Conservation (phyloP, 495 filamentous ascomycete genomes). For the Clavariopsis aquatica region DNA sequence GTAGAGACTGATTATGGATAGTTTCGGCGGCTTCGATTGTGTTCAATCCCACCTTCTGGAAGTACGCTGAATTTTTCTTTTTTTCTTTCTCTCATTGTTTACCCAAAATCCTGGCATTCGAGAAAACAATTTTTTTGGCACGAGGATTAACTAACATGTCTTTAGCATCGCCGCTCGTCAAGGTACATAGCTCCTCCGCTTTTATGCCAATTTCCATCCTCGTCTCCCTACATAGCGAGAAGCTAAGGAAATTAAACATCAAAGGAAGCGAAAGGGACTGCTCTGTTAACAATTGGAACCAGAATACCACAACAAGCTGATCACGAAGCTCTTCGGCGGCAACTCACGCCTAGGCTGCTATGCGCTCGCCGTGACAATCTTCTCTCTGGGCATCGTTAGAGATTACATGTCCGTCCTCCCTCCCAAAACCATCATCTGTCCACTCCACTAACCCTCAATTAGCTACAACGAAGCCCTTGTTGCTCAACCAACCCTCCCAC, state of each 20-base stretch:
- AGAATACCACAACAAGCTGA: slow-evolving; percentile 89
- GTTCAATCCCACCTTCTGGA: slow-evolving; percentile 81
- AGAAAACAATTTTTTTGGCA: no score
- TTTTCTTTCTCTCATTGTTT: background rate
- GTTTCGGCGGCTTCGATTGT: slow-evolving; percentile 67
- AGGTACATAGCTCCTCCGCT: slow-evolving; percentile 52
- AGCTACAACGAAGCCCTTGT: slow-evolving; percentile 71
- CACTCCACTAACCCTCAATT: slow-evolving; percentile 4
- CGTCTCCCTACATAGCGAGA: background rate
- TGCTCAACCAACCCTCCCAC: slow-evolving; percentile 73
- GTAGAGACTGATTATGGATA: slow-evolving; percentile 36
- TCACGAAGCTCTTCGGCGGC: slow-evolving; percentile 83
- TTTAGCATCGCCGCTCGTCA: slow-evolving; percentile 64
- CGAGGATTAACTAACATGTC: slow-evolving; percentile 7
- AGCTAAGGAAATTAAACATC: no score
- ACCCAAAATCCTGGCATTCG: no score
- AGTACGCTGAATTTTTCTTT: slow-evolving; percentile 53
- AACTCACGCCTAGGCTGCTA: slow-evolving; percentile 85
- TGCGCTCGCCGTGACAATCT: slow-evolving; percentile 82
- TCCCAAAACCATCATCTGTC: slow-evolving; percentile 49
- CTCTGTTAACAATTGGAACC: background rate
- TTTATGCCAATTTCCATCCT: background rate
- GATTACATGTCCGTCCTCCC: slow-evolving; percentile 62
- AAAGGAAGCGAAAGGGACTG: no score
- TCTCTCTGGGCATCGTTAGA: slow-evolving; percentile 84